Percentiles rank a stretch among this genome's conserved stretches.
phyloP scores from a whole-genome alignment of 495 filamentous ascomycete species.

The Tuber indicum region DNA sequence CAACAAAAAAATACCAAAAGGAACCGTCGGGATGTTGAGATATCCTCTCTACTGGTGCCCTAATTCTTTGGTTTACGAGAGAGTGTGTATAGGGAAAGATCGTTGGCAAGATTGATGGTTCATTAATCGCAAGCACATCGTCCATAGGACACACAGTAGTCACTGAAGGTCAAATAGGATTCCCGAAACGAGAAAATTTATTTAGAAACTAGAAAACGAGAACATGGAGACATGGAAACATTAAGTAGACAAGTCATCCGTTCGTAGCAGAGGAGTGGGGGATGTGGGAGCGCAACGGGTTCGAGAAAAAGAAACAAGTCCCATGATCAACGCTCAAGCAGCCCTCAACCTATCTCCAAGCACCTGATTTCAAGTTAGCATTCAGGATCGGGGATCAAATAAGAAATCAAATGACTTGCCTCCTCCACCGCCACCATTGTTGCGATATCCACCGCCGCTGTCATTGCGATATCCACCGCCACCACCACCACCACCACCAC shows the following conservation, averaged over 20 bases:
- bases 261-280: not conserved
- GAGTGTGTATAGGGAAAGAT: not conserved
- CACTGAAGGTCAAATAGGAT: not conserved
- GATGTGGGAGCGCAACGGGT: not conserved
- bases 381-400: not conserved
- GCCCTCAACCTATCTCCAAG: not conserved
- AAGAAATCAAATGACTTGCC: not conserved
- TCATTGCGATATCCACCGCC: slow-evolving; percentile 16
- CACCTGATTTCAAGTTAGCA: not conserved
- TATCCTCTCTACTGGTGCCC: not conserved
- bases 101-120: not conserved
- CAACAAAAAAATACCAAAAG: not conserved
- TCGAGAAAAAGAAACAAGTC: not conserved
- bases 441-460: slow-evolving; percentile 1
- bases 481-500: slow-evolving; percentile 50
- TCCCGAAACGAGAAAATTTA: not conserved
- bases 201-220: not conserved
- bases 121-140: not conserved
- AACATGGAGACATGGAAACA: not conserved
- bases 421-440: slow-evolving; percentile 3
- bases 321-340: not conserved
- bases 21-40: not conserved
- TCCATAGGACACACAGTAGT: not conserved
- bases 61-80: not conserved
- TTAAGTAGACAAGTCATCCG: not conserved